Evolutionary conservation across 805 yeast genomes (phyloP), one percentile per base, ranked within the genome.

Genomic region (Candida orba): DNA sequence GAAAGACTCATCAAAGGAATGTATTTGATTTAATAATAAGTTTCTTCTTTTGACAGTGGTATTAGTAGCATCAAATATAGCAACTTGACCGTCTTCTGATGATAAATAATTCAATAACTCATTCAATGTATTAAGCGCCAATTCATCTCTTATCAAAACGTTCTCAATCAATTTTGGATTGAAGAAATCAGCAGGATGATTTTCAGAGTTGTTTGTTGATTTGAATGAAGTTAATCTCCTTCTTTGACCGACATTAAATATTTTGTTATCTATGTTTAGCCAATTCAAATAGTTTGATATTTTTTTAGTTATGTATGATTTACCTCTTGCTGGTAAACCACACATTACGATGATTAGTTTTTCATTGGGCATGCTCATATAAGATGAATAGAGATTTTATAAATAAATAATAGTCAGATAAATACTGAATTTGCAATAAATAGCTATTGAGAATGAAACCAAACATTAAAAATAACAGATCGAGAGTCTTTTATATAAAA

Each of bases 291-390:
- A 80, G 53, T 81, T 62, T 23, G 79, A 73, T 32, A 80, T 61
- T 57, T 81, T 79, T 53, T 77, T 78, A 29, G 88, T 79, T 49
- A 81, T 78, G 58, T 79, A 80, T 6, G 83, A 76, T 60, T 81
- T 81, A 13, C 88, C 88, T 48, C 86, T 65, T 6, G 88, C 88
- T 17, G 88, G 88, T 31, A 81, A 67, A 0, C 88, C 88, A 10
- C 81, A 86, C 80, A 82, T 79, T 9, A 81, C 79, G 44, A 81
- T 78, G 23, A 80, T 80, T 43, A 79, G 64, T 55, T 78, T 78
- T 18, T 48, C 49, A 36, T 46, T 34, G 29, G 29, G 29, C 20
- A 12, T 29, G n/a, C n/a, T 27, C 8, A 31, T 15, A 15, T 31
- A 10, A n/a, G 8, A 13, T 9, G 9, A 31, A n/a, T 7, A 31